Base-by-base conservation (phyloP, 2,329 filamentous ascomycete genomes). In the Aquanectria penicillioides region DNA sequence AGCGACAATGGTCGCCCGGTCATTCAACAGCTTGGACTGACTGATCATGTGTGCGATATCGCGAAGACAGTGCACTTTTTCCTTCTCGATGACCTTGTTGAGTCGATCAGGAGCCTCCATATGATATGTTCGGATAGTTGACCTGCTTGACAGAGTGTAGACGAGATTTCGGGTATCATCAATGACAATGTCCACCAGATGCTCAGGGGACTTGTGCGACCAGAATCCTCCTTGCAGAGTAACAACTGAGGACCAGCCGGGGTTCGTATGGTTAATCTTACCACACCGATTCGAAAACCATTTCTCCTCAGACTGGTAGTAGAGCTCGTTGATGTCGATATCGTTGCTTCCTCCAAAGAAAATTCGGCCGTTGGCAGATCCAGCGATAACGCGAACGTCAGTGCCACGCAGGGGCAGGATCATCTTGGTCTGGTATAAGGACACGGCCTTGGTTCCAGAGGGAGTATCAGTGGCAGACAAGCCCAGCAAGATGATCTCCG, bases 251-350 rank as follows among this genome's bases (percentile, higher is more conserved):
- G 84, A 83, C 81, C 91, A 89, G 28, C 90, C 89, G 4, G 86
- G 88, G 73, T 86, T 89, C 44, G 90, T 94, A 74, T 97, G 95
- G 73, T 96, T 96, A 63, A 94, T 88, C 77, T 94, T 97, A 59
- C 90, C 89, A 73, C 92, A 96, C 65, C 91, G 87, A 75, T 89
- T 93, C 50, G 91, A 90, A 73, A 99, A 99, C 95, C 95, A 99
- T 68, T 91, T 90, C 77, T 99, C 95, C 75, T 98, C 93, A 71
- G 97, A 93, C 76, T 98, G 94, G 74, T 99, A 99, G 67, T 91
- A 94, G 51, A 99, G 85, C 77, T 99, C 95, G 74, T 95, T 92
- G 43, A 99, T 87, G 69, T 98, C 94, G 63, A 93, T 93, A 65
- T 94, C 92, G 47, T 83, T 85, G 47, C 84, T 85, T 31, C 93